Conservation (phyloP, 768 basidiomycete genomes). For the Tulasnella sp. region DNA sequence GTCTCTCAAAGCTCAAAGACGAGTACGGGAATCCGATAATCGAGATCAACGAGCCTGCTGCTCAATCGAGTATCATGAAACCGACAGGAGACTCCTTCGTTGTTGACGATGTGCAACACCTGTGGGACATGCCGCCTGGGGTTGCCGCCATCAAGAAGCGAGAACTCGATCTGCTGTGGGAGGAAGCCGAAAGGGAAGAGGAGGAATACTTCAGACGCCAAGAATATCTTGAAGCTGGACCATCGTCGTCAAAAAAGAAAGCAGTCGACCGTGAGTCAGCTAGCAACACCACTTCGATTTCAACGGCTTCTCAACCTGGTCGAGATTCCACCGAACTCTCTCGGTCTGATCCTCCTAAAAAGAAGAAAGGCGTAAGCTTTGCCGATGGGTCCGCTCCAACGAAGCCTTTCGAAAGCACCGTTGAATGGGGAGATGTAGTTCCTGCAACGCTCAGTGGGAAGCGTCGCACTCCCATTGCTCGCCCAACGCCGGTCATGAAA, state of each 20-base stretch:
- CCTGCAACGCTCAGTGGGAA: neutral
- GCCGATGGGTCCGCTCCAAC: neutral
- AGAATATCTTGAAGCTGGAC: neutral
- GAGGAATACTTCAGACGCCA: neutral
- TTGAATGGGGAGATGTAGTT: conserved; percentile 6
- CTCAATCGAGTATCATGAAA: neutral
- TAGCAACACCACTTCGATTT: neutral
- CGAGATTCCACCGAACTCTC: neutral
- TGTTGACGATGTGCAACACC: neutral
- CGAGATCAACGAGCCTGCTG: neutral
- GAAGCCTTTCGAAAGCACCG: neutral
- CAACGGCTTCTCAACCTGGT: neutral
- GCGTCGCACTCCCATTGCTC: neutral
- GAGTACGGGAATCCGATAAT: neutral
- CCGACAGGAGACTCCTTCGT: neutral
- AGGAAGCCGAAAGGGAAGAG: neutral
- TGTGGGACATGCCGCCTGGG: conserved; percentile 1
- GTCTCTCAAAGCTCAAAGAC: neutral
- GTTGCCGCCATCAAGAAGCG: neutral
- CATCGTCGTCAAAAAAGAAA: neutral
- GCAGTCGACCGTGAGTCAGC: neutral
- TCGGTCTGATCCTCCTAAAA: neutral
- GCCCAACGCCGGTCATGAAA: conserved; percentile 3
- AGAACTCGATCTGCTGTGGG: conserved; percentile 1
- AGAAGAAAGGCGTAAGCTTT: conserved; percentile 3